phyloP scores from a whole-genome alignment of 805 yeast genomes.

The Sungouiozyma intestinalis region DNA sequence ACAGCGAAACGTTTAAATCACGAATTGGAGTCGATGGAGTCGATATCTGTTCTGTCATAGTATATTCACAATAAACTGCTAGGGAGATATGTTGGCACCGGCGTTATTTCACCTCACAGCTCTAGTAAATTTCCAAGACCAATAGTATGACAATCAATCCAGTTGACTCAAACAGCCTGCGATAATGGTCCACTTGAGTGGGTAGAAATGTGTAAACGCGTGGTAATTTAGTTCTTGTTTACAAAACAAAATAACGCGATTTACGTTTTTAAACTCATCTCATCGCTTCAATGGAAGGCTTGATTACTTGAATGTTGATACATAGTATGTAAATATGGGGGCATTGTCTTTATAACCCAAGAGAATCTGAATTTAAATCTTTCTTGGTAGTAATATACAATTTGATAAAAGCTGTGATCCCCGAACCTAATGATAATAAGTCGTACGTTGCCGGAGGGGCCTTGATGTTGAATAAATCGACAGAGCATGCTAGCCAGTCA shows the following conservation, averaged over 20 bases:
- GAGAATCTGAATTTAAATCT: not conserved
- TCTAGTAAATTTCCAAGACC: too few relatives aligned
- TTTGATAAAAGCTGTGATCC: constrained; percentile 21
- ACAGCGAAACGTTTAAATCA: not conserved
- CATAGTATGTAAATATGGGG: too few relatives aligned
- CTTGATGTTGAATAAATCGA: constrained; percentile 35
- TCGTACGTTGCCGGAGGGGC: constrained; percentile 25
- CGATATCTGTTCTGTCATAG: not conserved
- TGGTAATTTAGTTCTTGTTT: too few relatives aligned
- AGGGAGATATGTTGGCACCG: too few relatives aligned
- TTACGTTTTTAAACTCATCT: not conserved
- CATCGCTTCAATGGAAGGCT: not conserved
- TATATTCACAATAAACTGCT: too few relatives aligned
- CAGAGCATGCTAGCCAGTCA: constrained; percentile 40
- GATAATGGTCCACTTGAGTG: too few relatives aligned
- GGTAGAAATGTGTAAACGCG: not conserved
- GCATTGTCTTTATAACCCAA: too few relatives aligned
- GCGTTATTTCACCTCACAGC: too few relatives aligned
- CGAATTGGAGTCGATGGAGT: not conserved
- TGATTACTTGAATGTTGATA: not conserved
- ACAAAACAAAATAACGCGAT: not conserved
- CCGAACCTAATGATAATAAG: constrained; percentile 23
- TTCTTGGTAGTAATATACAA: constrained; percentile 21
- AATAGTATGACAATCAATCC: too few relatives aligned
- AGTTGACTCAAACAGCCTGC: too few relatives aligned